phyloP scores from a whole-genome alignment of 2,329 filamentous ascomycete species.

The Rhynchosporium agropyri region DNA sequence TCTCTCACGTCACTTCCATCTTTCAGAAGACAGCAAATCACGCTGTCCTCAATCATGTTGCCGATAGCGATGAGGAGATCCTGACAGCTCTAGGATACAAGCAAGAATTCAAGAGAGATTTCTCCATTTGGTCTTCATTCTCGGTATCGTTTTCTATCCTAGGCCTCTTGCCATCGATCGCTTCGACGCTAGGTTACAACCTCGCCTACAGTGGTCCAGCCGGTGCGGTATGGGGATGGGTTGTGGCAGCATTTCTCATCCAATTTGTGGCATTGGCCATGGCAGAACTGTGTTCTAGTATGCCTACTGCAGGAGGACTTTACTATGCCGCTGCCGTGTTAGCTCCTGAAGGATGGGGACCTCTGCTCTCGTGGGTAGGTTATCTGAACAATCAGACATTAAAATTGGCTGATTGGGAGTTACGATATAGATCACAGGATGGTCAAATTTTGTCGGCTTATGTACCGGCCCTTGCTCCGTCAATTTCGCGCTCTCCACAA shows the following conservation, averaged over 20 bases:
- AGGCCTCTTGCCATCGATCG: constrained; percentile 21
- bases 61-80: constrained; percentile 24
- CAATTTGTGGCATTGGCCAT: constrained; percentile 62
- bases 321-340: constrained; percentile 58
- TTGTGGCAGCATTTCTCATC: constrained; percentile 65
- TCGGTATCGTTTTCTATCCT: constrained; percentile 23
- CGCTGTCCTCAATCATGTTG: constrained; percentile 17
- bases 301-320: constrained; percentile 65
- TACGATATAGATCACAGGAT: constrained; percentile 18
- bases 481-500: constrained; percentile 20
- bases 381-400: neutral
- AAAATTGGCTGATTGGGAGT: neutral
- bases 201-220: constrained; percentile 23
- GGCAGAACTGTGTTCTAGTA: constrained; percentile 65
- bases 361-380: constrained; percentile 23
- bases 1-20: constrained; percentile 12
- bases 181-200: constrained; percentile 21
- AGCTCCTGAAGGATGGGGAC: constrained; percentile 22
- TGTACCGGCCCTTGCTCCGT: constrained; percentile 19
- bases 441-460: constrained; percentile 24
- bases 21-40: constrained; percentile 17
- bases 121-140: constrained; percentile 20
- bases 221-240: constrained; percentile 62
- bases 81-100: constrained; percentile 25
- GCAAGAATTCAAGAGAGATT: constrained; percentile 26